phyloP scores from a whole-genome alignment of 1,284 basidiomycete species.

The Ceratobasidium papillatum region DNA sequence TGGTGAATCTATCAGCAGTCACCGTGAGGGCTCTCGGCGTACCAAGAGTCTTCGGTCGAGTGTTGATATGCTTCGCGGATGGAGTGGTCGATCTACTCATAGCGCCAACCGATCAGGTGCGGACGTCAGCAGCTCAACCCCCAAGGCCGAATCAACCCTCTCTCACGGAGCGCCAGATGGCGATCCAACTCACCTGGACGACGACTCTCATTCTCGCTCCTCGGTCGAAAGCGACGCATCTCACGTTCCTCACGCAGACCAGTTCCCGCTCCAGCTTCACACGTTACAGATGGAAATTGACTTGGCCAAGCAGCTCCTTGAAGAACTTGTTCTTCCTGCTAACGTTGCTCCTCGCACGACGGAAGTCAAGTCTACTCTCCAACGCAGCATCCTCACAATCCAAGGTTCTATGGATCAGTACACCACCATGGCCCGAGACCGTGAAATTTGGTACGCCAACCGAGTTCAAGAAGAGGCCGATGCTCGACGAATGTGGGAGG shows the following conservation, averaged over 20 bases:
- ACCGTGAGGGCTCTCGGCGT: conserved; percentile 7
- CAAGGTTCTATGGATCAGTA: conserved; percentile 74
- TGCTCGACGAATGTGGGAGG: conserved; percentile 88
- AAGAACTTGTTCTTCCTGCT: conserved; percentile 57
- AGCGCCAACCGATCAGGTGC: conserved; percentile 18
- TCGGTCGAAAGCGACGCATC: conserved; percentile 23
- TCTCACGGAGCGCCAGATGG: not conserved
- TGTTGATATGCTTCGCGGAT: conserved; percentile 34
- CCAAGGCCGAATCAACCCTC: not conserved
- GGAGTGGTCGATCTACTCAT: conserved; percentile 33
- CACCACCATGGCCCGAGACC: conserved; percentile 73
- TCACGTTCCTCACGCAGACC: conserved; percentile 69
- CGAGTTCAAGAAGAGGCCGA: conserved; percentile 74
- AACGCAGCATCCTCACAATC: conserved; percentile 68
- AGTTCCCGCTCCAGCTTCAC: conserved; percentile 79
- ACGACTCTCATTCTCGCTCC: conserved; percentile 20
- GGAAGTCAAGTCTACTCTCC: conserved; percentile 67
- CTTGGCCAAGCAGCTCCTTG: conserved; percentile 73
- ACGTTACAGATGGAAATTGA: conserved; percentile 83
- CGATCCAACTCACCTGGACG: not conserved
- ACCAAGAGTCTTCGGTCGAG: conserved; percentile 31
- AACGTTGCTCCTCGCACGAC: conserved; percentile 39
- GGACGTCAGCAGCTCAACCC: not conserved
- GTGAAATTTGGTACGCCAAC: conserved; percentile 83
- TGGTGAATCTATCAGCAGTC: conserved; percentile 45